phyloP scores from a whole-genome alignment of 148 eudicot species.

The Vaccinium vitisidaea region DNA sequence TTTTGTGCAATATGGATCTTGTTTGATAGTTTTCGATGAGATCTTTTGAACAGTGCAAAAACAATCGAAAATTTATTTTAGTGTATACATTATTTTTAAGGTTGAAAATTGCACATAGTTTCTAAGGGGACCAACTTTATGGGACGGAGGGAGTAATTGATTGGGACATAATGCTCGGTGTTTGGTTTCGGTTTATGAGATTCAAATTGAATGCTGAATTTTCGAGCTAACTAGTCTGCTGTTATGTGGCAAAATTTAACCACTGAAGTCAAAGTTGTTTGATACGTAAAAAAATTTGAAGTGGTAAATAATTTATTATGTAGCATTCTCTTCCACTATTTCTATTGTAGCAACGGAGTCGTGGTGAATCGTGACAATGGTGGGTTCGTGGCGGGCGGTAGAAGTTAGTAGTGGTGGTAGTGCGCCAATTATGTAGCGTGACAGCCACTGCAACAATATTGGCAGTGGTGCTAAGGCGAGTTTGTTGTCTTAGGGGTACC shows the following conservation, averaged over 20 bases:
- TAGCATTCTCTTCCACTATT: neutral
- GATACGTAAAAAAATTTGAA: neutral
- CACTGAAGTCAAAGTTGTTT: neutral
- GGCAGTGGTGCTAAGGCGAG: neutral
- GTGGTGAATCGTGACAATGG: neutral
- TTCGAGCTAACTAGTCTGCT: neutral
- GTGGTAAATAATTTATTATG: neutral
- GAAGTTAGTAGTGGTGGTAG: neutral
- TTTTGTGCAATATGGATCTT: no score
- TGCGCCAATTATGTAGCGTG: neutral
- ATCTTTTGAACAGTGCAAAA: no score
- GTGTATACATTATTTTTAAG: no score
- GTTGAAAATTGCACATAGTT: no score
- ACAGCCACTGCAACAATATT: neutral
- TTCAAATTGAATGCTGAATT: neutral
- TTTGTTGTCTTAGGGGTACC: neutral
- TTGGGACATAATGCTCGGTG: no score
- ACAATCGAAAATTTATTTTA: no score
- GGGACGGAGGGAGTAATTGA: no score
- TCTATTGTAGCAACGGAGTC: neutral
- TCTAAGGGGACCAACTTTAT: no score
- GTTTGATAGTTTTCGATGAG: no score
- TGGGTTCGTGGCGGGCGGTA: neutral
- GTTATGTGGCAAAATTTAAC: neutral
- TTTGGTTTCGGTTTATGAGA: neutral